Evolutionary conservation across 2,329 filamentous ascomycete genomes (phyloP), one percentile per base, ranked within the genome.

Genomic region (Colletotrichum trifolii): DNA sequence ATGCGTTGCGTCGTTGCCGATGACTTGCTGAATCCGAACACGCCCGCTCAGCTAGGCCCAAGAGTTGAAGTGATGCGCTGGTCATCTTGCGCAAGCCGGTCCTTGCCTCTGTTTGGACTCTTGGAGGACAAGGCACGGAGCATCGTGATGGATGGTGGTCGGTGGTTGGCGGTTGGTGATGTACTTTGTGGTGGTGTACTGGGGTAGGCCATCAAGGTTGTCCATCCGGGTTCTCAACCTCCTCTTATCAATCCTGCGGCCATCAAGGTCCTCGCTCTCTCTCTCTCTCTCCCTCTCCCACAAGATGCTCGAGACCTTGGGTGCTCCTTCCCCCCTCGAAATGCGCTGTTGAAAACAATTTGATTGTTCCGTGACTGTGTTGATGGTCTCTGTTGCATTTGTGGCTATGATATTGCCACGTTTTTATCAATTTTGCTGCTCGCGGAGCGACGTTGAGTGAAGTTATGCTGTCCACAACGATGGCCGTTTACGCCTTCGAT

Each of bases 161-260:
- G 10, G 39, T 53, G 62, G 57, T 62, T 62, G 62, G 58, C 2
- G 62, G 40, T n/a, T 39, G 17, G 45, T 45, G 64, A 33, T 46
- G 49, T 49, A 54, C 34, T 40, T 40, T 17, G 47, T 59, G 54
- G 49, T 25, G 45, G 42, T 42, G 54, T 39, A 38, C 33, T 54
- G 17, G 17, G 47, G 40, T 8, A n/a, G 48, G 46, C 66, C 66
- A 68, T 68, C 64, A 67, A 49, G 66, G 66, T 68, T 66, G 64
- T 42, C 66, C 64, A 68, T 67, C 66, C 54, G 55, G 64, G 64
- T 67, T 35, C 66, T 35, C 39, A 38, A 47, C 43, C 54, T 39
- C 40, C 12, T 57, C 47, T 63, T 59, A 59, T 64, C 64, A 34
- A 54, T 46, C 25, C 25, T 25, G 48, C 54, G 54, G 39, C 45